Base-by-base conservation (phyloP, 169 alveolate genomes). In the Plasmodium falciparum region DNA sequence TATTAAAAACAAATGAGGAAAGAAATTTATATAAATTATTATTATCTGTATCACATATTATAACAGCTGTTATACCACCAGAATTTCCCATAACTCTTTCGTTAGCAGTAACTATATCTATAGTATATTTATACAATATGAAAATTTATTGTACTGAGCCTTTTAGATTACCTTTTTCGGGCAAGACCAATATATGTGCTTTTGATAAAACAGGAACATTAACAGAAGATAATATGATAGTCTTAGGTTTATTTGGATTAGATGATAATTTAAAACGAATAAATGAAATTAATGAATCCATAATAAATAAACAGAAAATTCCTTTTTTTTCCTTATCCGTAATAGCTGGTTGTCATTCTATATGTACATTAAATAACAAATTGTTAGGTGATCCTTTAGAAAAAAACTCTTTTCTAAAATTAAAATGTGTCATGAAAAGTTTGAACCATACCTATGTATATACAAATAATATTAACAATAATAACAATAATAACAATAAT, bases 151-250 rank as follows among this genome's bases (percentile, higher is more conserved):
- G 99, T 80, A 98, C 99, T 26, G 99, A 98, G 83, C 99, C 99
- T 7, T 98, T 96, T 92, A 91, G 99, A 74, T 96, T 99, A 52
- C 99, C 99, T 13, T 95, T 96, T 78, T 99, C 99, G 9, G 99
- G 99, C 0, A 95, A 96, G 26, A 86, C 97, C 6, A 95, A 96
- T 58, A 95, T 97, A 5, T 95, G 98, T 67, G 98, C 99, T 22
- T 99, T 97, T 94, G 99, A 99, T 86, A 99, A 99, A 93, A 99
- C 99, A 2, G 99, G 99, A 26, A 99, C 99, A 2, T 95, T 99
- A 49, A 98, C 99, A 2, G 95, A 97, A 62, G 99, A 98, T 94
- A 95, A 89, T 88, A 95, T 96, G 97, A 88, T 89, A 49, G 92
- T 96, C 45, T 93, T 56, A 73, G 98, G 97, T n/a, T 85, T 96